Percentiles rank a stretch among this genome's conserved stretches.
phyloP scores from a whole-genome alignment of 306 rosid species.

The Sicyos edulis region DNA sequence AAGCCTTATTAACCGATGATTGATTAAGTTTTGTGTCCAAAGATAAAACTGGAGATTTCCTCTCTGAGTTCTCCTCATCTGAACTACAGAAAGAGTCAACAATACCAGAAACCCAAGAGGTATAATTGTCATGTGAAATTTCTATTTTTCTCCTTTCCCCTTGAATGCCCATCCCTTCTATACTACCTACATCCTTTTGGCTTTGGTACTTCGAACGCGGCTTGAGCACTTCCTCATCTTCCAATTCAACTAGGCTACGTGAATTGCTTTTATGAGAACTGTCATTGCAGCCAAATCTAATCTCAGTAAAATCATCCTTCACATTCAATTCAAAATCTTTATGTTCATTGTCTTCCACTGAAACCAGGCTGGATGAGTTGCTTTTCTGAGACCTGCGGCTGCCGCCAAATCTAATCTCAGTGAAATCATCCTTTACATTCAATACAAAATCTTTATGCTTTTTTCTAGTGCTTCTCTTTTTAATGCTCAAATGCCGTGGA shows the following conservation, averaged over 20 bases:
- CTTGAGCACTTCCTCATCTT: conserved; percentile 34
- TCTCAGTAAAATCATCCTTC: conserved; percentile 54
- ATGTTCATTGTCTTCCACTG: conserved; percentile 31
- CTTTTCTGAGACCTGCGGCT: conserved; percentile 55
- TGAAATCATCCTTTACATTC: conserved; percentile 56
- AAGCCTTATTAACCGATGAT: conserved; percentile 35
- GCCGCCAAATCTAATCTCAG: conserved; percentile 49
- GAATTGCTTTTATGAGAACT: conserved; percentile 54
- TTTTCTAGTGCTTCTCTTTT: conserved; percentile 44
- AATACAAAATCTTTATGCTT: conserved; percentile 39
- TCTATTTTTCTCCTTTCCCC: conserved; percentile 62
- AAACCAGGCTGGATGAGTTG: conserved; percentile 40
- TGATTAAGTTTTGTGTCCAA: conserved; percentile 29
- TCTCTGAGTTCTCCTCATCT: conserved; percentile 37
- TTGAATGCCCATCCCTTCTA: conserved; percentile 37
- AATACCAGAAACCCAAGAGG: conserved; percentile 47
- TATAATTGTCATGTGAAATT: conserved; percentile 44
- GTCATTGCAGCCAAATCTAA: conserved; percentile 40
- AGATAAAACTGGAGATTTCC: neutral
- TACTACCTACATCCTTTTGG: conserved; percentile 42
- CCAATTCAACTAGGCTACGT: conserved; percentile 45
- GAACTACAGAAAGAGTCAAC: conserved; percentile 64
- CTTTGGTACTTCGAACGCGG: conserved; percentile 62
- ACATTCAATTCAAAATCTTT: conserved; percentile 44
- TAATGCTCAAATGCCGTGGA: conserved; percentile 36